Evolutionary conservation across 768 basidiomycete species (phyloP), one percentile per base, ranked within the genome.

Genomic region (Gymnopilus dilepis): DNA sequence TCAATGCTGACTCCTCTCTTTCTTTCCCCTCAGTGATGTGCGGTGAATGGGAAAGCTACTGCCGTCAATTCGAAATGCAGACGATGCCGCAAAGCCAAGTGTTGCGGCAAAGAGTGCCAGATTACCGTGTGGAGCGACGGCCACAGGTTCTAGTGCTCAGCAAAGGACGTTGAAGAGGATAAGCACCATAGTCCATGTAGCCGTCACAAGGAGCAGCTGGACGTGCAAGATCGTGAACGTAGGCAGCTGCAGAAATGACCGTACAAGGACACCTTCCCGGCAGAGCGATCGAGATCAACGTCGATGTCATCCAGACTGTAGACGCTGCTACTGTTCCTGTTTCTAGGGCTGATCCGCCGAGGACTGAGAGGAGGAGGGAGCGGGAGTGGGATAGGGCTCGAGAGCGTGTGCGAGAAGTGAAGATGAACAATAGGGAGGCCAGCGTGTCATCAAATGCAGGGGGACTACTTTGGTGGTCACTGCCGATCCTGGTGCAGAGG

Each of bases 51-150:
- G 97, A 99, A 75, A 79, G 82, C 11, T 92, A 86, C 67, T 93
- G 97, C 1, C 84, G 97, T 24, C 94, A 99, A 74, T 99, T 99
- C 75, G 96, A 99, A 99, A 72, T 99, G 97, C 70, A 75, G 97
- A 53, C 80, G 97, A 66, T 99, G 97, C 76, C 78, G 97, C 67
- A 97, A 99, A 76, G 97, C 97, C 9, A 99, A 99, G 74, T 99
- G 99, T 73, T 99, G 97, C 69, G 94, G 94, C 24, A 98, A 98
- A 75, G 92, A 95, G 67, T 99, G 96, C 70, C 96, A 97, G 79
- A 94, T 91, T 66, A 92, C 89, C 17, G 97, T 96, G 0, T 98
- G 95, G 96, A 91, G 91, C 65, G 95, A 96, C 68, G 96, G 97
- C 0, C 96, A 98, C 73, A 81, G 96, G 58, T 98, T 96, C 71